These are phyloP conservation scores for Auricularia auricula-judae DNA, from an alignment of 768 basidiomycete genomes.

Conservation along the genomic window DNA sequence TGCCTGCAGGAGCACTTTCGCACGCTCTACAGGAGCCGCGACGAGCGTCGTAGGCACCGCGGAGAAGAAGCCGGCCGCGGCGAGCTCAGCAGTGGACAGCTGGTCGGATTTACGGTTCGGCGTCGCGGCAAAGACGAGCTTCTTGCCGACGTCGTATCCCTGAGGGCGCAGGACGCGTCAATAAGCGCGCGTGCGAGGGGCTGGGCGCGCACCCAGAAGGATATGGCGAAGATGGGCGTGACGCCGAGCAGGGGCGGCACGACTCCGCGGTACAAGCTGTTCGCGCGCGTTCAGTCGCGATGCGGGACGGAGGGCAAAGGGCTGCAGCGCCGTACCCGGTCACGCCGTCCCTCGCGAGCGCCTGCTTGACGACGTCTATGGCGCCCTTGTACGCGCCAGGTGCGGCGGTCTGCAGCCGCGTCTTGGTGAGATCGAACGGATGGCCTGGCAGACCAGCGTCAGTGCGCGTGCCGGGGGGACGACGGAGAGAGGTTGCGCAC, in stretches of 20 bases:
- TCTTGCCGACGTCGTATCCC: conserved; percentile 92
- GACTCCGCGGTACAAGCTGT: conserved; percentile 82
- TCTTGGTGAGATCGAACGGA: conserved; percentile 95
- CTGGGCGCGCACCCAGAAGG: conserved; percentile 79
- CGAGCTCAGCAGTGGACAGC: conserved; percentile 71
- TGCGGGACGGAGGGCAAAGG: not conserved
- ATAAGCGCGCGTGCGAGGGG: not conserved
- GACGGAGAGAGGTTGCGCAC: conserved; percentile 33
- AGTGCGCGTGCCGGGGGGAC: not conserved
- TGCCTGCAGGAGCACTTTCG: conserved; percentile 91
- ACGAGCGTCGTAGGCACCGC: conserved; percentile 86
- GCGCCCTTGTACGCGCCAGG: conserved; percentile 86
- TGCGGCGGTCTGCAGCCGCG: conserved; percentile 86
- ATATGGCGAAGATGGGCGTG: conserved; percentile 95
- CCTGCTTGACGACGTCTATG: conserved; percentile 86
- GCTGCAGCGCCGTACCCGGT: conserved; percentile 51
- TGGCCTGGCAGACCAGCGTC: conserved; percentile 46
- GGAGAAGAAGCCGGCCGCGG: conserved; percentile 86
- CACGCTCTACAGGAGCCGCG: conserved; percentile 93
- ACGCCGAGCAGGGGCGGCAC: conserved; percentile 89
- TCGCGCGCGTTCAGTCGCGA: not conserved
- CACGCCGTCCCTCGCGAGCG: conserved; percentile 81
- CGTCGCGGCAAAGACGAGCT: conserved; percentile 66
- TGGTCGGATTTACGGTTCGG: conserved; percentile 57
- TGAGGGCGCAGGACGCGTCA: conserved; percentile 18